Conservation (phyloP, 2,329 filamentous ascomycete species). For the Fusarium denticulatum region DNA sequence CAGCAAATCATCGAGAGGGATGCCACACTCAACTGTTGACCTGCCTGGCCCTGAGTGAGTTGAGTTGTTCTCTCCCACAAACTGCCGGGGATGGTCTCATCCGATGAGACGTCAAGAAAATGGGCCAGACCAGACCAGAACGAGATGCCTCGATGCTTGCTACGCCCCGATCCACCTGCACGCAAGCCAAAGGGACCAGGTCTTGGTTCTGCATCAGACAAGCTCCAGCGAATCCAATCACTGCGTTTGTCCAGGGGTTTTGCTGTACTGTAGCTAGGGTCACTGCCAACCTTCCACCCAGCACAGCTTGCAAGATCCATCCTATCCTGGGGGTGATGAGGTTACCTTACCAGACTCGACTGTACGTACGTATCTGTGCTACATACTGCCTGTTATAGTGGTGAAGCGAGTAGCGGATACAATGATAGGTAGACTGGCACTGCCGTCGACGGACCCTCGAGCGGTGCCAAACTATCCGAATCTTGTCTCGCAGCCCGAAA, state of each 20-base stretch:
- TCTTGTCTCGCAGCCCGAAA: slow-evolving; percentile 16
- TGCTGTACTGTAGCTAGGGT: slow-evolving; percentile 26
- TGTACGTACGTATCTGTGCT: slow-evolving; percentile 10
- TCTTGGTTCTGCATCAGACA: slow-evolving; percentile 30
- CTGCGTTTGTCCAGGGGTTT: slow-evolving; percentile 22
- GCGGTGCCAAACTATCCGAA: slow-evolving; percentile 33
- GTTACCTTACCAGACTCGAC: slow-evolving; percentile 32
- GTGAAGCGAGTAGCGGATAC: slow-evolving; percentile 15
- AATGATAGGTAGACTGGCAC: background rate
- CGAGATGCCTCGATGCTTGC: slow-evolving; percentile 28
- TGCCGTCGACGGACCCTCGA: slow-evolving; percentile 34
- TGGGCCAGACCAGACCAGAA: slow-evolving; percentile 11
- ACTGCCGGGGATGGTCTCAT: slow-evolving; percentile 25
- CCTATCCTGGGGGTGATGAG: slow-evolving; percentile 21
- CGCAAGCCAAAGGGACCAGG: slow-evolving; percentile 36
- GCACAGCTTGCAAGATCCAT: slow-evolving; percentile 11
- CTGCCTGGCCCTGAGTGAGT: background rate
- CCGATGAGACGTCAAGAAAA: slow-evolving; percentile 31
- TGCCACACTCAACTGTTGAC: slow-evolving; percentile 13
- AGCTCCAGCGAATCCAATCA: slow-evolving; percentile 32
- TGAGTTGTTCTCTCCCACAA: slow-evolving; percentile 11
- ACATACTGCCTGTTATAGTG: slow-evolving; percentile 7
- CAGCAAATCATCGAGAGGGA: slow-evolving; percentile 10
- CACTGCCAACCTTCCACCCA: slow-evolving; percentile 34
- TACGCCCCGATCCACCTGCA: slow-evolving; percentile 42